A percentile compares a stretch with the other conserved stretches of the same genome.
phyloP scores from a whole-genome alignment of 495 filamentous ascomycete species.

The Xylaria bambusicola region DNA sequence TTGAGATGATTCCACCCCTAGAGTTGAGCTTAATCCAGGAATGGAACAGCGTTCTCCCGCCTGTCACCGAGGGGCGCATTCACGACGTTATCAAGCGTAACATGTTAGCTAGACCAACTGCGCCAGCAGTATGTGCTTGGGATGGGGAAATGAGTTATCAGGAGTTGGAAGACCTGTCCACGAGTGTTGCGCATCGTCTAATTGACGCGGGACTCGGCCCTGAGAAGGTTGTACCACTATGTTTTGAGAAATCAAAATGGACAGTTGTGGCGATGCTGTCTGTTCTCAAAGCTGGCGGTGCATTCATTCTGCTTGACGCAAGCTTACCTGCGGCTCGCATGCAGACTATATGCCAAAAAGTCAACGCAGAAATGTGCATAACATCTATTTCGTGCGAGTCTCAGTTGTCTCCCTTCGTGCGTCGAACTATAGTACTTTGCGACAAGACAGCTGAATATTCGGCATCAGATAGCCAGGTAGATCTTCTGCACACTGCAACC shows the following conservation, averaged over 20 bases:
- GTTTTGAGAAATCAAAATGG: constrained; percentile 58
- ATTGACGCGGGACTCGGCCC: constrained; percentile 44
- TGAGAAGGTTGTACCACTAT: constrained; percentile 53
- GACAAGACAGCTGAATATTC: neutral
- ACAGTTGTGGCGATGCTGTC: constrained; percentile 53
- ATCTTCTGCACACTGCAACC: neutral
- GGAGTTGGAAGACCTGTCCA: constrained; percentile 53
- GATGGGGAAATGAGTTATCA: constrained; percentile 62
- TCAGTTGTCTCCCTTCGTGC: constrained; percentile 2
- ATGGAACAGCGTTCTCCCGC: constrained; percentile 41
- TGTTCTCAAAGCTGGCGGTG: constrained; percentile 55
- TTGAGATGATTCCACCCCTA: neutral
- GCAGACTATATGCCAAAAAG: constrained; percentile 10
- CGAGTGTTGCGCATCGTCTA: constrained; percentile 48
- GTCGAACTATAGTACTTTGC: neutral
- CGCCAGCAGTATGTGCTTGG: constrained; percentile 48
- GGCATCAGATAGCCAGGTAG: neutral
- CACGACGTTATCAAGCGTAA: constrained; percentile 42
- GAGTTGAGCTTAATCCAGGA: constrained; percentile 39
- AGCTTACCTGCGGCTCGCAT: constrained; percentile 35
- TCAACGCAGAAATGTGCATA: neutral
- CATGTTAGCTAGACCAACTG: constrained; percentile 26
- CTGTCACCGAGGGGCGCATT: constrained; percentile 37
- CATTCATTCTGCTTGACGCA: constrained; percentile 42
- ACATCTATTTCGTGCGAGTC: constrained; percentile 5